Evolutionary conservation across 345 rosid species (phyloP).

Genomic region (Crucihimalaya himalaica): DNA sequence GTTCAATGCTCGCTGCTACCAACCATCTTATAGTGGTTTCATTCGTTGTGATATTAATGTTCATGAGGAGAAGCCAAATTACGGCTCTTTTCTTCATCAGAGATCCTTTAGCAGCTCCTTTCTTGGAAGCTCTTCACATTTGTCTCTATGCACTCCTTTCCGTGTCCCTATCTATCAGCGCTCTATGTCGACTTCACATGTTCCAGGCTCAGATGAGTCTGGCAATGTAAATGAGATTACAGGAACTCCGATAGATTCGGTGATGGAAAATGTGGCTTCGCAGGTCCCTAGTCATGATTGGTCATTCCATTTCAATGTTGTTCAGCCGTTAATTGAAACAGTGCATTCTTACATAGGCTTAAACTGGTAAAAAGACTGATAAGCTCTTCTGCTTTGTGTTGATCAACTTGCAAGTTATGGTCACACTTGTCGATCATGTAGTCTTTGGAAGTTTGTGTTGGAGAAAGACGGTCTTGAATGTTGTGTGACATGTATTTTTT

Average conservation of each 20-base stretch:
- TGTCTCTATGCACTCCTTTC: too few relatives aligned
- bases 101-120: too few relatives aligned
- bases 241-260: constrained; percentile 18
- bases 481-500: too few relatives aligned
- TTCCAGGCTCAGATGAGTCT: too few relatives aligned
- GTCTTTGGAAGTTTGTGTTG: too few relatives aligned
- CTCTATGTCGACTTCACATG: too few relatives aligned
- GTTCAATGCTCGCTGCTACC: neutral
- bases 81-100: neutral
- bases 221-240: too few relatives aligned
- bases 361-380: constrained; percentile 45
- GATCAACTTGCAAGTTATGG: neutral
- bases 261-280: constrained; percentile 43
- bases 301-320: constrained; percentile 43
- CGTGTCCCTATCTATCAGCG: too few relatives aligned
- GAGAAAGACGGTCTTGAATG: too few relatives aligned
- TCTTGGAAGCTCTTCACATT: too few relatives aligned
- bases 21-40: neutral
- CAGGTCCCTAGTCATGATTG: constrained; percentile 32
- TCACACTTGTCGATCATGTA: too few relatives aligned
- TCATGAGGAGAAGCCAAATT: neutral
- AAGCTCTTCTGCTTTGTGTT: neutral
- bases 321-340: constrained; percentile 53
- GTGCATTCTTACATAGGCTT: constrained; percentile 59
- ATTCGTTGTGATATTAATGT: neutral